Evolutionary conservation across 495 filamentous ascomycete genomes (phyloP).

Genomic region (Talaromyces adpressus): DNA sequence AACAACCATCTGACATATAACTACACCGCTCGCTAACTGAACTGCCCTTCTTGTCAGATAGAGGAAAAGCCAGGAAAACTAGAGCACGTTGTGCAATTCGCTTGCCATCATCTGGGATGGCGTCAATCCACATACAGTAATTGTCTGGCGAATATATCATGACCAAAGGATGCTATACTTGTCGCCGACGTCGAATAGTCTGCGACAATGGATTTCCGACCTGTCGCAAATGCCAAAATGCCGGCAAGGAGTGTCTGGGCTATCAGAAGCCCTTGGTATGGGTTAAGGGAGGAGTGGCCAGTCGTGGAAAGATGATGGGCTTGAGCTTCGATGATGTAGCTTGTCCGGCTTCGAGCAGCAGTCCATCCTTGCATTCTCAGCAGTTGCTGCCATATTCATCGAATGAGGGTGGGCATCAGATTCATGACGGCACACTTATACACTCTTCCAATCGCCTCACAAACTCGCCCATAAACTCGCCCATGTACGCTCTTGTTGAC

Average conservation of each 20-base stretch:
- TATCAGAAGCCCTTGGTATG: constrained; percentile 51
- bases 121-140: neutral
- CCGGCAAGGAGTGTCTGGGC: constrained; percentile 54
- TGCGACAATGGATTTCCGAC: constrained; percentile 58
- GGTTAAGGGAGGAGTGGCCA: constrained; percentile 45
- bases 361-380: neutral
- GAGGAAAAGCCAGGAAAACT: neutral
- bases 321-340: constrained; percentile 36
- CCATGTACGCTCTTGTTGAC: constrained; percentile 31
- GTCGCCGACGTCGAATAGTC: constrained; percentile 42
- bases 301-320: constrained; percentile 46
- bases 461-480: constrained; percentile 7
- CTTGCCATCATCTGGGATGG: neutral
- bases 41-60: neutral
- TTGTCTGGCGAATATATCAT: constrained; percentile 18
- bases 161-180: constrained; percentile 45
- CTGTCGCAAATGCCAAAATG: constrained; percentile 57
- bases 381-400: neutral
- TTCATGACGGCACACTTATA: neutral
- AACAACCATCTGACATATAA: neutral
- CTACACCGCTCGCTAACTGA: neutral
- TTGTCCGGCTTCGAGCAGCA: neutral
- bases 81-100: neutral
- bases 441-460: neutral
- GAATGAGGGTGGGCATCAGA: neutral